Evolutionary conservation across 345 rosid genomes (phyloP), one percentile per base, ranked within the genome.

Genomic region (Hibiscus mutabilis): DNA sequence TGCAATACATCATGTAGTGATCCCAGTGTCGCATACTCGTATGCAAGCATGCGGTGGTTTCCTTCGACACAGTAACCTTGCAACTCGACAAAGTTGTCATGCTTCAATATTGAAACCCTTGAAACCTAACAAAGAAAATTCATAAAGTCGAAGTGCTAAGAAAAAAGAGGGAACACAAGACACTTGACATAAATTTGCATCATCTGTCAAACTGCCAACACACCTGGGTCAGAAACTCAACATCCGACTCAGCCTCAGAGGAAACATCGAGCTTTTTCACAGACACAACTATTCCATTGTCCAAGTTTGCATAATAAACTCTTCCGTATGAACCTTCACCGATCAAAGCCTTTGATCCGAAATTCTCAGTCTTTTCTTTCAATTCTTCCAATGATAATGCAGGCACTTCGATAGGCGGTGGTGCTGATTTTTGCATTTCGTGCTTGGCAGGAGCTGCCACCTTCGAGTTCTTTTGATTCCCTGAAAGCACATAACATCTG

Each of bases 291-390:
- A 85, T 90, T 27, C 86, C 94, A 75, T 71, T 85, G 65, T 78
- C 79, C 58, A 92, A 78, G 76, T 68, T 88, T 44, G 96, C 94
- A 60, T 80, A 89, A 78, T 95, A 95, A 44, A 92, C 99, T 84
- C 97, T 89, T 77, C 99, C 99, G 71, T 92, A 95, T 0, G 98
- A 95, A 61, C 99, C 98, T 86, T 95, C 99, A 18, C 99, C 99
- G 69, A 95, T 95, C 83, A 95, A 86, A 37, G 98, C 89, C 88
- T 90, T 95, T 51, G 98, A 92, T 53, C 99, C 94, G 56, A 95
- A 92, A 81, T 86, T 86, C 62, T 88, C 96, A 15, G 99, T 95
- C 84, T 89, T 90, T 72, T 88, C 98, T 89, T 82, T 92, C 79
- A 95, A 79, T 64, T 87, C 94, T 51, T 81, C 87, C 82, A 88